These are phyloP conservation scores for Euphorbia peplus DNA, from an alignment of 345 rosid species.

Conservation along the genomic window DNA sequence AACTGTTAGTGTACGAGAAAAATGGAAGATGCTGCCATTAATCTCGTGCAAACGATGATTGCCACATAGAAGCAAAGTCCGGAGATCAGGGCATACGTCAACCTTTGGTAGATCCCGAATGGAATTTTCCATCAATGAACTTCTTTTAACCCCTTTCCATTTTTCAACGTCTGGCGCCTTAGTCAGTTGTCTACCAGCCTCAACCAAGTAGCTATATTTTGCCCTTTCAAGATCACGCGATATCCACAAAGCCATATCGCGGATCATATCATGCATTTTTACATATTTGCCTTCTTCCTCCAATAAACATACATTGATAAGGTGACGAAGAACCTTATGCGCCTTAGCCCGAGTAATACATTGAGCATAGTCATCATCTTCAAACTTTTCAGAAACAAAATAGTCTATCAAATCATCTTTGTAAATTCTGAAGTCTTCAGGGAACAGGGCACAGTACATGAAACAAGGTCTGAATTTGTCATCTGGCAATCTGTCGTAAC, in stretches of 20 bases:
- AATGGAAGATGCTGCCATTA: not conserved
- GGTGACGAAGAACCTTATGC: not conserved
- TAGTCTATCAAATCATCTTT: constrained; percentile 9
- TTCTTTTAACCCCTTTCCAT: constrained; percentile 16
- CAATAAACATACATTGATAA: constrained; percentile 24
- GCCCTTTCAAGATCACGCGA: constrained; percentile 1
- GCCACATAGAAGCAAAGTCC: not conserved
- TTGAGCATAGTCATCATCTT: not conserved
- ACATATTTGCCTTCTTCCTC: constrained; percentile 9
- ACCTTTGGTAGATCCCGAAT: not conserved
- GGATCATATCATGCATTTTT: constrained; percentile 39
- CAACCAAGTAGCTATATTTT: constrained; percentile 14
- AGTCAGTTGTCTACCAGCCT: constrained; percentile 1
- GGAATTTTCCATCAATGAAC: constrained; percentile 27
- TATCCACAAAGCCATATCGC: constrained; percentile 43
- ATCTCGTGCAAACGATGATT: not conserved
- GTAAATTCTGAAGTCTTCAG: constrained; percentile 6
- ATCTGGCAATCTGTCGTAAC: constrained; percentile 10
- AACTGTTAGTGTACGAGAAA: not conserved
- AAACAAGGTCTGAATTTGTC: constrained; percentile 5
- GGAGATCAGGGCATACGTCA: not conserved
- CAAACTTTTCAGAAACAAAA: constrained; percentile 21
- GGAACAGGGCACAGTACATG: constrained; percentile 19
- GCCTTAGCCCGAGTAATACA: not conserved
- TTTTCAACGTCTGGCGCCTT: constrained; percentile 3